Percentiles rank a stretch among this genome's conserved stretches.
Evolutionary conservation across 2,329 filamentous ascomycete genomes (phyloP).

Genomic region (Shiraia bambusicola): DNA sequence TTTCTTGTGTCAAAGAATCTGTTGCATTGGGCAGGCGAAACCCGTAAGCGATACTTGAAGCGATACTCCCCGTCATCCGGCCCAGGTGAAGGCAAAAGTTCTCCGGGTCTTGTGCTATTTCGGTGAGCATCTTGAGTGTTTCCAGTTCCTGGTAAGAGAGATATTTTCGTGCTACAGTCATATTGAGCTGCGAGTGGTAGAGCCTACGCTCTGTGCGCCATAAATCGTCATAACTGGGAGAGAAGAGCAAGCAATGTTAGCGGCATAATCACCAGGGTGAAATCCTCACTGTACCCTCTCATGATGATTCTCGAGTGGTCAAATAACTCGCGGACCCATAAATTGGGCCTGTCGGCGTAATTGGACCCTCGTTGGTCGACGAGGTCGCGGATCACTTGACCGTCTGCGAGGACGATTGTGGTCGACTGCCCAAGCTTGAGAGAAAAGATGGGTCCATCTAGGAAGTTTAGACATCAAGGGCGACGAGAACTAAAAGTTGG

Average conservation of each 20-base stretch:
- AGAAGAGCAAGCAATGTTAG: no score
- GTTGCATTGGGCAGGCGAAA: background rate
- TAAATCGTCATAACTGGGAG: background rate
- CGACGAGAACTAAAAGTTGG: background rate
- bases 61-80: background rate
- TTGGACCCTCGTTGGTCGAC: background rate
- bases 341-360: conserved; percentile 1
- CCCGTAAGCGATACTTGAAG: conserved; percentile 3
- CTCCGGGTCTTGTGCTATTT: background rate
- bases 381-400: background rate
- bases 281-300: background rate
- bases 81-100: background rate
- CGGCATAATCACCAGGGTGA: background rate
- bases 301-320: conserved; percentile 1
- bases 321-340: background rate
- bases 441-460: conserved; percentile 4
- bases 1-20: background rate
- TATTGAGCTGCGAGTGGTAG: conserved; percentile 7
- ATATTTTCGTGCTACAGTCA: conserved; percentile 5
- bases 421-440: conserved; percentile 1
- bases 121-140: background rate
- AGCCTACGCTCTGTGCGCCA: conserved; percentile 6
- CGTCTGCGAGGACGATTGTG: conserved; percentile 2
- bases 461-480: background rate
- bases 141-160: conserved; percentile 9